Conservation (phyloP, 2,329 filamentous ascomycete species). For the Clonostachys sp. region DNA sequence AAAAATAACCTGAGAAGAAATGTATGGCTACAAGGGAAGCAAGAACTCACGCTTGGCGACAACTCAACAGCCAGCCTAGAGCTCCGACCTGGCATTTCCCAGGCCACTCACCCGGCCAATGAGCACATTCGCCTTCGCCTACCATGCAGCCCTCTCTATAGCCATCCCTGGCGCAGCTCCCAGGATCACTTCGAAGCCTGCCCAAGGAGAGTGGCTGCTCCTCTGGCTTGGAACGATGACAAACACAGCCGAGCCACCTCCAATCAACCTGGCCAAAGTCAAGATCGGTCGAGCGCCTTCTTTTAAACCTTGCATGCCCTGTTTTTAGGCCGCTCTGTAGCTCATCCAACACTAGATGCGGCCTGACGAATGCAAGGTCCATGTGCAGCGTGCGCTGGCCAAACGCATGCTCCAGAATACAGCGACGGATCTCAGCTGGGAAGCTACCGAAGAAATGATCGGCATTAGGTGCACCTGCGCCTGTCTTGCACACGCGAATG, state of each 20-base stretch:
- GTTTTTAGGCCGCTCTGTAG: too few species aligned
- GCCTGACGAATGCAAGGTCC: neutral
- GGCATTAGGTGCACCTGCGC: too few species aligned
- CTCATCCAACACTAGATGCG: neutral
- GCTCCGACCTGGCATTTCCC: conserved; percentile 3
- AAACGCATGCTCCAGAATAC: neutral
- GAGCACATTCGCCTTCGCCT: neutral
- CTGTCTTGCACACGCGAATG: too few species aligned
- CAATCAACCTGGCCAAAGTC: neutral
- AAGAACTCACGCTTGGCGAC: conserved; percentile 4
- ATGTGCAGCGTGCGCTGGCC: neutral
- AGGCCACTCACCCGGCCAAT: neutral
- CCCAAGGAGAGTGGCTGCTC: too few species aligned
- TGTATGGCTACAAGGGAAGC: too few species aligned
- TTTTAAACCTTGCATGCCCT: too few species aligned
- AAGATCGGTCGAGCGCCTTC: too few species aligned
- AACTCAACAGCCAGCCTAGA: conserved; percentile 4
- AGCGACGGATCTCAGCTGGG: neutral
- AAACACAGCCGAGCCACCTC: conserved; percentile 4
- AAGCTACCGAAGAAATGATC: neutral
- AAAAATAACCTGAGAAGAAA: neutral
- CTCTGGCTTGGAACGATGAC: neutral
- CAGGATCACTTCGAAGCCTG: neutral
- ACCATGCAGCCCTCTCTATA: neutral
- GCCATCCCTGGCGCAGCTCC: neutral